Conservation (phyloP, 2,329 filamentous ascomycete species). For the Apiospora arundinis region DNA sequence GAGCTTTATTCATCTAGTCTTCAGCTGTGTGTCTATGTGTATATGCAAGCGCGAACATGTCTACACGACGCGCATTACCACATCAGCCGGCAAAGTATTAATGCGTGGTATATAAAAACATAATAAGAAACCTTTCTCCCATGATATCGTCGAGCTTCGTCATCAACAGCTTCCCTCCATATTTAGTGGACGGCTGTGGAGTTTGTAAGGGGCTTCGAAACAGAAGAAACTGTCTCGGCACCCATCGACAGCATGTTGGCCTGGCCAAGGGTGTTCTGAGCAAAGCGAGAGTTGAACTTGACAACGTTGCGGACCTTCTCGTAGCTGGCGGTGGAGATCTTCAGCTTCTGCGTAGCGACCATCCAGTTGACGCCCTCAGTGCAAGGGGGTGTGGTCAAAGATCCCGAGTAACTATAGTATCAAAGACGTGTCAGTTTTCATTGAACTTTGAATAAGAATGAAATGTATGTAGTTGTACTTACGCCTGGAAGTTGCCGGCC, state of each 20-base stretch:
- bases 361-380: conserved; percentile 55
- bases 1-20: conserved; percentile 3
- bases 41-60: neutral
- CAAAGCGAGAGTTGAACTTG: conserved; percentile 54
- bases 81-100: neutral
- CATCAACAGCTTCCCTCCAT: neutral
- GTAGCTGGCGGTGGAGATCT: conserved; percentile 46
- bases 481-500: conserved; percentile 47
- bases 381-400: conserved; percentile 57
- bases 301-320: conserved; percentile 48
- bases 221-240: neutral
- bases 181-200: neutral
- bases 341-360: conserved; percentile 50
- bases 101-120: neutral
- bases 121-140: conserved; percentile 5
- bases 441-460: neutral
- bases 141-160: neutral
- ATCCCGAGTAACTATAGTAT: conserved; percentile 49
- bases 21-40: neutral
- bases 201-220: neutral
- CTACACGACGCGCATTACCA: neutral
- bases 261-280: conserved; percentile 50
- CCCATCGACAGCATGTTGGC: conserved; percentile 42
- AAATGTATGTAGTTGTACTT: conserved; percentile 20
- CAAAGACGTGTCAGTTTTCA: neutral